These are phyloP conservation scores for Diaporthe velutina DNA, from an alignment of 2,329 filamentous ascomycete genomes.

Conservation along the genomic window DNA sequence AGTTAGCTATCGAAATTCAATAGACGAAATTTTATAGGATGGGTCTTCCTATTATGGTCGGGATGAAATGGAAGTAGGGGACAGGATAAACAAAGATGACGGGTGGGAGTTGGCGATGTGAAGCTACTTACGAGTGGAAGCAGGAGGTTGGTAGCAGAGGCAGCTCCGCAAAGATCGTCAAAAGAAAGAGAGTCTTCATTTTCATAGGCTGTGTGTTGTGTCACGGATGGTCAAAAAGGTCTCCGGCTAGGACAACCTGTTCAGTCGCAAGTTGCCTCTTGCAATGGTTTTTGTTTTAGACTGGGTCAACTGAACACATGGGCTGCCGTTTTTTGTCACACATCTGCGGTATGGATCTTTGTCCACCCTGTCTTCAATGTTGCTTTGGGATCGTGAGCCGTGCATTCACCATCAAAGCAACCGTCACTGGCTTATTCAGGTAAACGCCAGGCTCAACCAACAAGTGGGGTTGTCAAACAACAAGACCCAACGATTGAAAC, in stretches of 20 bases:
- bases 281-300: background rate
- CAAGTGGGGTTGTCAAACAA: background rate
- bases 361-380: background rate
- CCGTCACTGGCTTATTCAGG: background rate
- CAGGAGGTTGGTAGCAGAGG: slow-evolving; percentile 32
- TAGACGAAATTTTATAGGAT: background rate
- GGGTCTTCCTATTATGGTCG: no score
- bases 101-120: background rate
- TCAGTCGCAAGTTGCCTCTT: background rate
- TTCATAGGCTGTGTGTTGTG: background rate
- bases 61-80: no score
- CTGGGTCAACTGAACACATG: background rate
- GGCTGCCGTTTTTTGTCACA: background rate
- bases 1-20: background rate
- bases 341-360: background rate
- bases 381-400: background rate
- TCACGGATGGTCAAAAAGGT: background rate
- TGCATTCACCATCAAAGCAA: background rate
- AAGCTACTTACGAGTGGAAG: slow-evolving; percentile 26
- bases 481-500: background rate
- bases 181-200: slow-evolving; percentile 23
- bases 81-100: no score
- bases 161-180: slow-evolving; percentile 12
- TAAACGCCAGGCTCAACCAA: background rate
- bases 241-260: background rate